Evolutionary conservation across 495 filamentous ascomycete species (phyloP), one percentile per base, ranked within the genome.

Genomic region (Viridothelium virens): DNA sequence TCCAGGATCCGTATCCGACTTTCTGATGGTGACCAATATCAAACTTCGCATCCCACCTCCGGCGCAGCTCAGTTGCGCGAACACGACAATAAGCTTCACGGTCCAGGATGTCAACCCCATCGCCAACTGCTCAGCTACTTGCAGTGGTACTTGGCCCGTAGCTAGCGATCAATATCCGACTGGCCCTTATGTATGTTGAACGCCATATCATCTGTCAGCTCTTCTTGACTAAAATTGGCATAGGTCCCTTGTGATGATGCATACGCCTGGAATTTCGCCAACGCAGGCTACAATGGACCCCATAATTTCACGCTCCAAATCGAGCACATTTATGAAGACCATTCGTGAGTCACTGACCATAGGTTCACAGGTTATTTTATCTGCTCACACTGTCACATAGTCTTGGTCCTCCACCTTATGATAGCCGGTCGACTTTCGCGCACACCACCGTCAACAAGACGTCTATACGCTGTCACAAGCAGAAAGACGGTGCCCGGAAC

Each of bases 61-160:
- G 0, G 31, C 7, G 7, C 12, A 65, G 11, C 37, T 63, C 25
- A 11, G 31, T 25, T 41, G 46, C 62, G 46, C 25, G 39, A 67
- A 65, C 50, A 66, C 63, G 4, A 67, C 67, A 25, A 39, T 71
- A 50, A 41, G 3, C 48, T 71, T 71, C 70, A 69, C 64, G 1
- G 65, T 71, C 63, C 62, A 65, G 61, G 64, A 71, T 56, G 64
- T 63, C 5, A 48, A 67, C 38, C 67, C 64, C 18, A 65, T 71
- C 25, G 62, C 64, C 59, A 59, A 59, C 11, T 64, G 69, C 14
- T 62, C 47, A 31, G 65, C 67, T 25, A n/a, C 25, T 37, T 71
- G 66, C 65, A 46, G 9, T 18, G 67, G 62, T 31, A 25, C 39
- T 31, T 69, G 67, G 67, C 31, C n/a, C 10, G 64, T 63, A 3